Evolutionary conservation across 2,329 filamentous ascomycete species (phyloP), one percentile per base, ranked within the genome.

Genomic region (Hymenoscyphus linearis): DNA sequence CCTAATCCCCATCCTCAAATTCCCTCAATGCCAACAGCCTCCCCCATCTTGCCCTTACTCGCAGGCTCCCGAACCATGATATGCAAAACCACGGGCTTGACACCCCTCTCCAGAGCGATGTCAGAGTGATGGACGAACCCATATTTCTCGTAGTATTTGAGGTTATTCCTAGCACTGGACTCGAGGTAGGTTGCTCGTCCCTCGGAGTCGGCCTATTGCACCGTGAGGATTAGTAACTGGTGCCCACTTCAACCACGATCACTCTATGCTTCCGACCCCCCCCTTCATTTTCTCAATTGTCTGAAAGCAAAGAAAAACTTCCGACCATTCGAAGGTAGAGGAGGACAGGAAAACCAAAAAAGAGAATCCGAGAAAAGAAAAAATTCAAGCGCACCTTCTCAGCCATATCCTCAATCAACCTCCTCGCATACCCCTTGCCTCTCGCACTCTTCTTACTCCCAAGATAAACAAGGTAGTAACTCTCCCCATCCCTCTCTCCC

Each of bases 381-480:
- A 16, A 58, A 56, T 44, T 27, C 18, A 26, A 76, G n/a, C 78
- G 64, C 75, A 87, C 86, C 78, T 80, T 80, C 52, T 75, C 76
- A 58, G 87, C 85, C 76, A 91, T 86, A 71, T 90, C 80, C 72
- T 86, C 80, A 65, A 95, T 84, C 64, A 93, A 79, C 76, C 85
- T 87, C 67, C 81, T 81, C 16, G 85, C 89, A 73, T 90, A 90
- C 12, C 91, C 90, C 68, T 86, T 86, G 55, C 89, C 85, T 63
- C 88, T 84, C 4, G 86, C 85, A 64, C 79, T 80, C 36, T 88
- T 85, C 73, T 86, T 88, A 57, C 89, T 92, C 64, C 90, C 91
- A 64, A 96, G 80, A 74, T 93, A 95, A 55, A 92, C 89, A 59
- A 96, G 85, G 74, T 95, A 95, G 81, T 90, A 95, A 71, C 83